These are phyloP conservation scores for Penicillium sp. DNA, from an alignment of 2,329 filamentous ascomycete genomes.

Conservation along the genomic window DNA sequence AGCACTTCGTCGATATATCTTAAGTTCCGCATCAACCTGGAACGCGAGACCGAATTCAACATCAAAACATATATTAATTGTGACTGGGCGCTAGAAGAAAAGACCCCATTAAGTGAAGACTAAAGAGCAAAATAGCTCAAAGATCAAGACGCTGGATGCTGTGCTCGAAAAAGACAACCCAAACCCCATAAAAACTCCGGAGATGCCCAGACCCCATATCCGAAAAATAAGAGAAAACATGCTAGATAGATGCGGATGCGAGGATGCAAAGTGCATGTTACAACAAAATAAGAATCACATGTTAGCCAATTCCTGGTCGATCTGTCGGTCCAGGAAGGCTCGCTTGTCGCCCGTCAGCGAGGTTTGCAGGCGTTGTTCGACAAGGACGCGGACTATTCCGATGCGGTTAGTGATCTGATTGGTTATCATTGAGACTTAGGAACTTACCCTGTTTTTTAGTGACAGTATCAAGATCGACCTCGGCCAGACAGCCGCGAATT, in stretches of 20 bases:
- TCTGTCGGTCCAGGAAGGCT: slow-evolving; percentile 86
- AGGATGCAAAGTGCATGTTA: slow-evolving; percentile 17
- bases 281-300: slow-evolving; percentile 59
- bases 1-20: neutral
- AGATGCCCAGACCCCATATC: slow-evolving; percentile 19
- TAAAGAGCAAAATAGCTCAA: slow-evolving; percentile 1
- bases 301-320: slow-evolving; percentile 88
- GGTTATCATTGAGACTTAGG: neutral
- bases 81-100: neutral
- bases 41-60: neutral
- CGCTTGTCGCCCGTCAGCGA: slow-evolving; percentile 82
- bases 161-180: neutral
- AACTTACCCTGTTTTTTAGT: slow-evolving; percentile 85
- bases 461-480: slow-evolving; percentile 93
- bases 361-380: slow-evolving; percentile 89
- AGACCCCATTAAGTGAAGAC: slow-evolving; percentile 3
- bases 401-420: slow-evolving; percentile 4
- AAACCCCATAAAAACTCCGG: slow-evolving; percentile 15
- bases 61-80: slow-evolving; percentile 2
- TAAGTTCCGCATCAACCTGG: too few species aligned
- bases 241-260: slow-evolving; percentile 6
- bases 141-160: slow-evolving; percentile 9
- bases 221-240: slow-evolving; percentile 1
- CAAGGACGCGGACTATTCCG: slow-evolving; percentile 67
- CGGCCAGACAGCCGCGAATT: slow-evolving; percentile 75